Evolutionary conservation across 1,284 basidiomycete species (phyloP), one percentile per base, ranked within the genome.

Genomic region (Boletellus deceptivus): DNA sequence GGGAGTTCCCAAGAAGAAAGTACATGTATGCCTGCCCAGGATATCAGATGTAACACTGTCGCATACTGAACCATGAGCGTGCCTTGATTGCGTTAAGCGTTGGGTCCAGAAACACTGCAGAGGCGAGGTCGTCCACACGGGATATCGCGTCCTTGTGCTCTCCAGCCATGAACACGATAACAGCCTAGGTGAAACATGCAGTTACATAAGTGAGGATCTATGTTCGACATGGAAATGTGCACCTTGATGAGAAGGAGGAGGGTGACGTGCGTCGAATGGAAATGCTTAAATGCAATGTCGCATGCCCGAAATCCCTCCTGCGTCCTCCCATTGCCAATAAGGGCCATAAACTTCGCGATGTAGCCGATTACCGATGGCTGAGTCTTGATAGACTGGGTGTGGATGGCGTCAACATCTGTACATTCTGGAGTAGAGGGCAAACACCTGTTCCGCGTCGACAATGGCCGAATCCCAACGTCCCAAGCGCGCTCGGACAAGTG

Each of bases 201-300:
- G 20, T 20, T 20, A 20, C 20, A 4, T 20, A 20, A 20, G 20
- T 20, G 20, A 20, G 20, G 3, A 4, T 20, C 20, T 20, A 20
- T 20, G 20, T 20, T 20, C 20, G 20, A 20, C 20, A 20, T 20
- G 20, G 20, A 20, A 20, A 20, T 20, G 25, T 45, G 13, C 7
- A 55, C 52, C 31, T 55, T 55, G 20, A 42, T n/a, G 2, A 56
- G 31, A 11, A 56, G 48, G 14, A 48, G 37, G 37, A 20, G 20
- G 20, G 20, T 20, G 20, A 20, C 20, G 20, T 20, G 45, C 37
- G n/a, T 20, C 9, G 29, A 43, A 34, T 39, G 22, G 8, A 31
- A 52, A 11, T 38, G 35, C 16, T 38, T 29, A 14, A 48, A 39
- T 0, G 54, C 45, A 14, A 56, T 42, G 16, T 55, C 54, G 10